Evolutionary conservation across 176 grass and related monocot species (phyloP).

Genomic region (Bromus sterilis): DNA sequence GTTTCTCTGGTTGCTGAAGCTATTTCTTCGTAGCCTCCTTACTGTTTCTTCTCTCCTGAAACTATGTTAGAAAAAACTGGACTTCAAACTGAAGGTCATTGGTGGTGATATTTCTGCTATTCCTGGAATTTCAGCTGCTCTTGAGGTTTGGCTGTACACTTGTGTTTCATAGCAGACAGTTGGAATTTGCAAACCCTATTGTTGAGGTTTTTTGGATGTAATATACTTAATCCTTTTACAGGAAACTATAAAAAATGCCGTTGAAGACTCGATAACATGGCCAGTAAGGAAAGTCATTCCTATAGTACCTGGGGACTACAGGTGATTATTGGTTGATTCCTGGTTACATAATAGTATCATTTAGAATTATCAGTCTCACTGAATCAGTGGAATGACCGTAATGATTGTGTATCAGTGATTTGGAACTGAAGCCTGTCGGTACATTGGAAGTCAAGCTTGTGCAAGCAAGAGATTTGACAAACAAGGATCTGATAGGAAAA

Average conservation of each 20-base stretch:
- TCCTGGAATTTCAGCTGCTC: constrained; percentile 92
- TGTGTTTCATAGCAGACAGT: not conserved
- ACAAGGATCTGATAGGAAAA: constrained; percentile 99
- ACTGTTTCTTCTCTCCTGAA: not conserved
- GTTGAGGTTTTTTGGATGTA: constrained; percentile 11
- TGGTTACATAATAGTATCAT: not conserved
- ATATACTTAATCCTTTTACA: constrained; percentile 28
- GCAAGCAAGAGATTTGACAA: constrained; percentile 77
- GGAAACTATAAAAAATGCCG: constrained; percentile 89
- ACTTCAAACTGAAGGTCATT: constrained; percentile 89
- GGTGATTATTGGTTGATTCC: constrained; percentile 33
- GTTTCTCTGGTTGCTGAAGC: not conserved
- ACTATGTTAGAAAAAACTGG: constrained; percentile 84
- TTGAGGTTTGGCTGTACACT: constrained; percentile 52
- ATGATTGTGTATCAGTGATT: constrained; percentile 48
- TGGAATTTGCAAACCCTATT: not conserved
- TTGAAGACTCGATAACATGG: constrained; percentile 95
- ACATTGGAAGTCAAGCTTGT: constrained; percentile 96
- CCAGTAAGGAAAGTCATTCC: constrained; percentile 91
- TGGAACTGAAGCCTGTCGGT: constrained; percentile 93
- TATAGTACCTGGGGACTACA: constrained; percentile 96
- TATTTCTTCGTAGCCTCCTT: not conserved
- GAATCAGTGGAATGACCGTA: constrained; percentile 11
- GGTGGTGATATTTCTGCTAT: constrained; percentile 84
- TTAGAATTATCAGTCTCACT: not conserved